Base-by-base conservation (phyloP, 441 rosid genomes). In the Lepidium campestre region DNA sequence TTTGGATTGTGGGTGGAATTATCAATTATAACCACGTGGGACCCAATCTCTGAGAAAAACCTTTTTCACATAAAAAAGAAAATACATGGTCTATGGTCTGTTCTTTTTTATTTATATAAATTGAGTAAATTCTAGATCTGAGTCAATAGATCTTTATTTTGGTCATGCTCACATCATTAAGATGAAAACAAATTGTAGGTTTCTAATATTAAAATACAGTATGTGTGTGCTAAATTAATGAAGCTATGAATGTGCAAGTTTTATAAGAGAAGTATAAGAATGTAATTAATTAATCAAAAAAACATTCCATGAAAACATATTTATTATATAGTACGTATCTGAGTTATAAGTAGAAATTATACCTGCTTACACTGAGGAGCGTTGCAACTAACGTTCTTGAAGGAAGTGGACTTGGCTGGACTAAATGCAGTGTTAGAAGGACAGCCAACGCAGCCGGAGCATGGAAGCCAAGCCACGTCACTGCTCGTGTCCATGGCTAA, bases 401-500 rank as follows among this genome's bases (percentile, higher is more conserved):
- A 90, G 37, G 96, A 73, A 32, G 92, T 81, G 57, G 97, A 90
- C 77, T 67, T 67, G 9, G 55, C 73, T 25, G 86, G 70, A 57
- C 57, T 35, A 20, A 90, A 88, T 5, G 80, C 75, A 5, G 84
- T 65, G 61, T 77, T 60, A 3, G 71, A 79, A 37, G 92, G 78
- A 78, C 96, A 92, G 22, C 98, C 98, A 50, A 74, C 73, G 75
- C 98, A 92, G 62, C 93, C 97, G 3, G 73, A 70, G 70, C 97
- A 90, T 8, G 98, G 96, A 11, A 93, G 17, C 97, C 89, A 93
- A 47, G 96, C 93, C 50, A 81, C 83, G 72, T 93, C 97, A 42
- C 78, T 86, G 82, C 97, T 93, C 1, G 86, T 93, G 70, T 93
- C 98, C 82, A 93, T 67, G 42, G 97, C 96, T 83, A 90, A 11